A percentile compares a stretch with the other conserved stretches of the same genome.
Conservation (phyloP, 768 basidiomycete species). For the Trametes gibbosa region DNA sequence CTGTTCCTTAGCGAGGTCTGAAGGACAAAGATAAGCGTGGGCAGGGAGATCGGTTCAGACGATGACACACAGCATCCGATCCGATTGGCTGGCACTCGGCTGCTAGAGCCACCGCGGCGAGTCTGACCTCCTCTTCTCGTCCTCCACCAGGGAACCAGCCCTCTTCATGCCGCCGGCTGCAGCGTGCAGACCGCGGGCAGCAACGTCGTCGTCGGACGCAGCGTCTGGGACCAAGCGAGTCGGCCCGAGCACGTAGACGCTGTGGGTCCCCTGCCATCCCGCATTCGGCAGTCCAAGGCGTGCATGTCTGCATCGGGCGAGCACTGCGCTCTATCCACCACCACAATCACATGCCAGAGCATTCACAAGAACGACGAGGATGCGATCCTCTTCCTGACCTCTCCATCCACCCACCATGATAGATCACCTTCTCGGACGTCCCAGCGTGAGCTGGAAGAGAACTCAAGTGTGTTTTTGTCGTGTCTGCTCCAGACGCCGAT, state of each 20-base stretch:
- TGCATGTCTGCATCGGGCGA: slow-evolving; percentile 6
- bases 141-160: neutral
- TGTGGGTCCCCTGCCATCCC: slow-evolving; percentile 8
- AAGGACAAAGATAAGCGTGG: slow-evolving; percentile 4
- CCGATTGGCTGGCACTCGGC: slow-evolving; percentile 1
- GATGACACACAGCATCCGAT: neutral
- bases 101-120: neutral
- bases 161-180: neutral
- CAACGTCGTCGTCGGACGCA: neutral
- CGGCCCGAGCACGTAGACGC: neutral
- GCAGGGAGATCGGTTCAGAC: neutral
- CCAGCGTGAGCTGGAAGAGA: slow-evolving; percentile 88
- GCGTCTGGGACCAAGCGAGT: neutral
- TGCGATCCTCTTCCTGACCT: neutral
- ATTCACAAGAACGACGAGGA: slow-evolving; percentile 28
- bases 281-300: neutral
- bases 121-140: neutral
- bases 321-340: neutral
- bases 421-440: slow-evolving; percentile 87
- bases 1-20: neutral
- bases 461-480: slow-evolving; percentile 56
- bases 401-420: slow-evolving; percentile 58
- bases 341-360: slow-evolving; percentile 14
- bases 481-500: neutral
- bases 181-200: neutral